Percentiles rank a stretch among this genome's conserved stretches.
Conservation (phyloP, 805 yeast genomes). For the Ogataea naganishii region DNA sequence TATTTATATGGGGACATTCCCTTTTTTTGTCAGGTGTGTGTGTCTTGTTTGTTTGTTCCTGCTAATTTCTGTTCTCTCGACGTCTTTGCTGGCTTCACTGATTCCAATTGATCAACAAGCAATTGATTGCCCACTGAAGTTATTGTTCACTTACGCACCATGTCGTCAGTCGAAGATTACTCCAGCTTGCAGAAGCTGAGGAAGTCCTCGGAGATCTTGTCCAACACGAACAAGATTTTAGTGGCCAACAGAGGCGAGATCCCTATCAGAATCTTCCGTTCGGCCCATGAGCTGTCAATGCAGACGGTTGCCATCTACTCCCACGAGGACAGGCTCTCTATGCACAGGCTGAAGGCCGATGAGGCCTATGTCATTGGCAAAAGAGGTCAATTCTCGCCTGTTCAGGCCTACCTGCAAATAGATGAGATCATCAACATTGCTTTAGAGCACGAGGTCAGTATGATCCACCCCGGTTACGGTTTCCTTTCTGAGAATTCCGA, state of each 20-base stretch:
- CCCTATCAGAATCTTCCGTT: constrained; percentile 84
- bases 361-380: constrained; percentile 89
- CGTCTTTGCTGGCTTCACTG: too few species aligned
- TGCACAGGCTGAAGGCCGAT: constrained; percentile 93
- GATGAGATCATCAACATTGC: constrained; percentile 92
- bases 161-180: constrained; percentile 25
- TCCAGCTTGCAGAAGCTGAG: constrained; percentile 27
- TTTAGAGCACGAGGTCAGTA: constrained; percentile 63
- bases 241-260: constrained; percentile 85
- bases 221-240: constrained; percentile 51
- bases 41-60: too few species aligned
- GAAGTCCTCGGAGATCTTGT: constrained; percentile 36
- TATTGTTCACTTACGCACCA: too few species aligned
- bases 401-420: constrained; percentile 89
- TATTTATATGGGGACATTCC: too few species aligned
- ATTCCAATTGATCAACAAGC: too few species aligned
- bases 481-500: constrained; percentile 87
- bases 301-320: constrained; percentile 95
- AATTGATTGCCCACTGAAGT: too few species aligned
- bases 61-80: too few species aligned
- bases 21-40: too few species aligned
- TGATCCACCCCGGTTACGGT: constrained; percentile 93
- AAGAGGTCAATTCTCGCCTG: constrained; percentile 87
- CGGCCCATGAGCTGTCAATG: constrained; percentile 97
- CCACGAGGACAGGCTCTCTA: constrained; percentile 88